Evolutionary conservation across 2,329 filamentous ascomycete genomes (phyloP), one percentile per base, ranked within the genome.

Genomic region (Penicillium oxalicum): DNA sequence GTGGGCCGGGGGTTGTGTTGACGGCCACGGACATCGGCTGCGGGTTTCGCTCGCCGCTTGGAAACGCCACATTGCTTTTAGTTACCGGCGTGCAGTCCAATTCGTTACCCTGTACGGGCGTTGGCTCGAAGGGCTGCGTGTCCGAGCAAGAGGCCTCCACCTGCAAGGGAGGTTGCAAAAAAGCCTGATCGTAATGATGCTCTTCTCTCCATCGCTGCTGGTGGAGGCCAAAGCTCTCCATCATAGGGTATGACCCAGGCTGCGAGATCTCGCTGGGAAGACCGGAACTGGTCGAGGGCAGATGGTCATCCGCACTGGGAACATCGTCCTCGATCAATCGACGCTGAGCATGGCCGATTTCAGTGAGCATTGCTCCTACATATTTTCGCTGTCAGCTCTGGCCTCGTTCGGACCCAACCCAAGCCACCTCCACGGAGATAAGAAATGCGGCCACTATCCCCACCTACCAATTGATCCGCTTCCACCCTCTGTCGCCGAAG

Each of bases 331-430:
- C 61, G 11, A 69, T 54, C 0, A 68, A 55, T 35, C 59, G 58
- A 48, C 58, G 55, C 49, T 68, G 66, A 12, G 66, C 66, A 13
- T 61, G 51, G 11, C 59, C 63, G 27, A 68, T 68, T 36, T 68
- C 64, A 4, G 54, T 62, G 56, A 68, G 67, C 58, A 67, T 63
- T 6, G 57, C 52, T 1, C 62, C 66, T 68, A 38, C 29, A 48
- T 0, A 8, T 41, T 13, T 18, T 18, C 18, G 18, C 18, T 18
- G 18, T 18, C 18, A 18, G 18, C 18, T 18, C 18, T 18, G 18
- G 18, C 18, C 18, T 18, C 18, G 18, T 18, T 18, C 18, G 18
- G 18, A 18, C 18, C 18, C 18, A 18, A 18, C 18, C 18, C 18
- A 18, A 18, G 18, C 18, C 18, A 18, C 18, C 18, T 18, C 18